These are phyloP conservation scores for Ambispora gerdemannii DNA, from an alignment of 192 early-diverging fungal species.

Conservation along the genomic window DNA sequence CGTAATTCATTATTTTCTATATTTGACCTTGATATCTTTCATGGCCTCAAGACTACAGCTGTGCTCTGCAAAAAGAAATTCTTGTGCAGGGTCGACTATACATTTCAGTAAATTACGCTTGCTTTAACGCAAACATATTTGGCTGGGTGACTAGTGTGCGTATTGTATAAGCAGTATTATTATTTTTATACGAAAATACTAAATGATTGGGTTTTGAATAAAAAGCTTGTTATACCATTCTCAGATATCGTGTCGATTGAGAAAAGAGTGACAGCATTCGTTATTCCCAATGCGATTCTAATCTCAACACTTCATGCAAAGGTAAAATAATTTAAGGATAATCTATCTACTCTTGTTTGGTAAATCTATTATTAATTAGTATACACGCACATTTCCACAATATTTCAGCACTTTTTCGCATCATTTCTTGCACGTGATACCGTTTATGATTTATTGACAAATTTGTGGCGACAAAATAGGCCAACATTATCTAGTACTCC, in stretches of 20 bases:
- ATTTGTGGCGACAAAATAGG: slow-evolving; percentile 50
- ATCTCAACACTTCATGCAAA: slow-evolving; percentile 67
- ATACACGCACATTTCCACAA: slow-evolving; percentile 21
- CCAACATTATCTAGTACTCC: no score
- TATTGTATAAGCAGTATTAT: slow-evolving; percentile 4
- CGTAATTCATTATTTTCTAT: neutral
- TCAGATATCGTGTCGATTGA: slow-evolving; percentile 80
- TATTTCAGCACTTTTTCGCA: slow-evolving; percentile 68
- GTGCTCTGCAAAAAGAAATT: slow-evolving; percentile 87
- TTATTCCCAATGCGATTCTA: slow-evolving; percentile 88
- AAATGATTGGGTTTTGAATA: neutral
- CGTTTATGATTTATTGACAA: slow-evolving; percentile 67
- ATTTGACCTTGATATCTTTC: neutral
- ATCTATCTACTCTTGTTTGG: neutral
- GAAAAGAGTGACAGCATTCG: slow-evolving; percentile 76
- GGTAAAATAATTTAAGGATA: slow-evolving; percentile 29
- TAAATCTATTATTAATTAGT: neutral
- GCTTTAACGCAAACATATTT: slow-evolving; percentile 88
- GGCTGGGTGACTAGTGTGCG: slow-evolving; percentile 79
- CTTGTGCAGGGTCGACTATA: slow-evolving; percentile 83
- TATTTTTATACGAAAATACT: neutral
- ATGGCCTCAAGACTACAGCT: slow-evolving; percentile 61
- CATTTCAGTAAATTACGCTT: slow-evolving; percentile 74
- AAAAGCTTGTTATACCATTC: slow-evolving; percentile 65
- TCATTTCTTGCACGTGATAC: slow-evolving; percentile 85